These are phyloP conservation scores for Colletotrichum spinosum DNA, from an alignment of 2,329 filamentous ascomycete genomes.

Conservation along the genomic window DNA sequence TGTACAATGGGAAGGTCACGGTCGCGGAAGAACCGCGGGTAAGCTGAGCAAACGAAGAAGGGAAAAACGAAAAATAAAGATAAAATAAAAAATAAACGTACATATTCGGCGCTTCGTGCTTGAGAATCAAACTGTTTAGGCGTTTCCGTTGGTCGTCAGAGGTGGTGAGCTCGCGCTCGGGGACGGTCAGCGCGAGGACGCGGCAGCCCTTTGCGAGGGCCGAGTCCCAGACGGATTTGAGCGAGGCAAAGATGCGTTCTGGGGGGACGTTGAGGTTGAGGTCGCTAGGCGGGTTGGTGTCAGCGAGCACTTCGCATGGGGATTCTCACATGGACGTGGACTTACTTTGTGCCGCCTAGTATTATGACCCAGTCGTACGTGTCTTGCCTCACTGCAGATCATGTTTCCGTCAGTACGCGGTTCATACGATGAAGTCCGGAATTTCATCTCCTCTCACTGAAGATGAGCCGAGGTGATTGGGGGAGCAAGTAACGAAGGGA, in stretches of 20 bases:
- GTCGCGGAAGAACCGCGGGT: too few species aligned
- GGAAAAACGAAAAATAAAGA: background rate
- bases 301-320: background rate
- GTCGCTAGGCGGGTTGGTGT: constrained; percentile 54
- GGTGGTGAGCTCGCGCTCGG: constrained; percentile 57
- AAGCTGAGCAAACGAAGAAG: too few species aligned
- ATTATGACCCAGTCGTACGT: constrained; percentile 71
- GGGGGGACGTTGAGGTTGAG: constrained; percentile 54
- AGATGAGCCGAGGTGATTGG: too few species aligned
- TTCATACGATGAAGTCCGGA: too few species aligned
- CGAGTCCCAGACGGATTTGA: constrained; percentile 63
- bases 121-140: constrained; percentile 66
- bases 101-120: constrained; percentile 62
- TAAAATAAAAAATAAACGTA: constrained; percentile 50
- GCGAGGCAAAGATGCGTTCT: constrained; percentile 59
- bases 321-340: constrained; percentile 1
- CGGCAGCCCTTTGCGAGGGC: constrained; percentile 62
- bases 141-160: constrained; percentile 51
- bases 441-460: too few species aligned
- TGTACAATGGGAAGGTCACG: too few species aligned
- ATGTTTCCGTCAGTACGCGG: constrained; percentile 17
- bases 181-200: constrained; percentile 73
- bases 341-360: constrained; percentile 72
- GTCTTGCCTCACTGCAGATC: constrained; percentile 32
- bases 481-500: too few species aligned